Conservation (phyloP, 345 rosid genomes). For the Eucalyptus decipiens region DNA sequence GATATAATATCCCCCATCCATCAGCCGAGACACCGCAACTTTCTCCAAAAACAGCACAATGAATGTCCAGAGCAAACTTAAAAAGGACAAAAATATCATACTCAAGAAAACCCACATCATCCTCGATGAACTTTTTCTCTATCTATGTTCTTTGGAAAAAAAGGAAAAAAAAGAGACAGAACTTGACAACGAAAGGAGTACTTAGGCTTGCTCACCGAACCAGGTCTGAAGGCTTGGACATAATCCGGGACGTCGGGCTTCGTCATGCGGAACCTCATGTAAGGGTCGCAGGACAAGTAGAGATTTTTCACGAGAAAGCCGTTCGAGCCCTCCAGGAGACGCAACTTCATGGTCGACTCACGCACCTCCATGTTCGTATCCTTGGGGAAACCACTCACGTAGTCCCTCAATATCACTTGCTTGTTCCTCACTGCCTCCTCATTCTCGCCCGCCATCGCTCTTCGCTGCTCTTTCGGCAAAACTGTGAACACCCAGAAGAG, state of each 20-base stretch:
- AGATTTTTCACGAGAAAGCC: conserved; percentile 41
- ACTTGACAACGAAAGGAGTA: not conserved
- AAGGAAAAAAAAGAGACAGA: not conserved
- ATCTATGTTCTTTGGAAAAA: not conserved
- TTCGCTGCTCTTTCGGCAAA: not conserved
- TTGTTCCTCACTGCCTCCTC: not conserved
- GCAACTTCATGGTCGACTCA: not conserved
- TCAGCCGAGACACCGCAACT: not conserved
- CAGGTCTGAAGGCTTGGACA: conserved; percentile 6
- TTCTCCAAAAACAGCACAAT: not conserved
- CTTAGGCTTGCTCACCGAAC: not conserved
- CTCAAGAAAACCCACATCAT: not conserved
- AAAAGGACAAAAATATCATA: not conserved
- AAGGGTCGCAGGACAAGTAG: conserved; percentile 47
- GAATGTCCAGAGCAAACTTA: not conserved
- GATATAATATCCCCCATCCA: not conserved
- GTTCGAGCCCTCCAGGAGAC: not conserved
- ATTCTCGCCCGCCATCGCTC: not conserved
- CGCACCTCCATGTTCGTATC: not conserved
- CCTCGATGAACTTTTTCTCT: not conserved
- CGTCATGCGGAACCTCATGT: not conserved
- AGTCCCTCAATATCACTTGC: conserved; percentile 5
- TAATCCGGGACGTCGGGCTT: not conserved
- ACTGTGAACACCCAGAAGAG: not conserved
- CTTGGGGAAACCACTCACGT: not conserved